phyloP scores from a whole-genome alignment of 257 asterid genomes.

The Craterostigma plantagineum region DNA sequence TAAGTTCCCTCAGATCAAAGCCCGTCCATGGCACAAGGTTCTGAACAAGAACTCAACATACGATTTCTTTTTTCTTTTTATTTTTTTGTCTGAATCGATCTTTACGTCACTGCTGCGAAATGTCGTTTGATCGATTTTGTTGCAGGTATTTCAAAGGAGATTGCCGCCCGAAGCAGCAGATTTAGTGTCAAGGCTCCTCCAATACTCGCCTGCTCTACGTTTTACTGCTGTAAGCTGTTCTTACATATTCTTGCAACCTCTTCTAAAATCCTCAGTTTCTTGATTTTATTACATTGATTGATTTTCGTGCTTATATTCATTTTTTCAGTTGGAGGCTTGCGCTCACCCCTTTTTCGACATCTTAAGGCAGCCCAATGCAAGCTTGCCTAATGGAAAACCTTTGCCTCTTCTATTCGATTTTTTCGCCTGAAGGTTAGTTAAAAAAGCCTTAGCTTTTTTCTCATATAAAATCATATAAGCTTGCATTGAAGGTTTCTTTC shows the following conservation, averaged over 20 bases:
- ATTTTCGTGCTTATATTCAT: too few relatives aligned
- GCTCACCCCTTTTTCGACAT: slow-evolving; percentile 80
- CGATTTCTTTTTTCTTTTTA: too few relatives aligned
- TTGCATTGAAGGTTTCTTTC: background rate
- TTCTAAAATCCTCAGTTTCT: too few relatives aligned
- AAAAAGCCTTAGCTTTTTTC: background rate
- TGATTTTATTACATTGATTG: too few relatives aligned
- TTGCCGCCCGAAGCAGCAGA: slow-evolving; percentile 74
- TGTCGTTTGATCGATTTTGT: too few relatives aligned
- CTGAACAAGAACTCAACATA: too few relatives aligned
- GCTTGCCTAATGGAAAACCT: slow-evolving; percentile 54
- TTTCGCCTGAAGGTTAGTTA: slow-evolving; percentile 61
- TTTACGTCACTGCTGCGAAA: too few relatives aligned
- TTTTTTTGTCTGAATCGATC: too few relatives aligned
- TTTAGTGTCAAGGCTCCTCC: slow-evolving; percentile 78
- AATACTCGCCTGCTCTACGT: slow-evolving; percentile 74
- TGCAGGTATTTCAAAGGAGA: slow-evolving; percentile 57
- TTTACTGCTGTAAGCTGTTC: slow-evolving; percentile 63
- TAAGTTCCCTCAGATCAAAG: slow-evolving; percentile 84
- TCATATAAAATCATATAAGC: background rate
- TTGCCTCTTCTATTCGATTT: slow-evolving; percentile 75
- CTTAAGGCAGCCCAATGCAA: slow-evolving; percentile 44
- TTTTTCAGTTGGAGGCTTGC: slow-evolving; percentile 85
- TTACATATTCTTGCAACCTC: too few relatives aligned
- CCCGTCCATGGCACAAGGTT: slow-evolving; percentile 96